Percentiles rank a stretch among this genome's conserved stretches.
Evolutionary conservation across 2,329 filamentous ascomycete genomes (phyloP).

Genomic region (Didymella keratinophila): DNA sequence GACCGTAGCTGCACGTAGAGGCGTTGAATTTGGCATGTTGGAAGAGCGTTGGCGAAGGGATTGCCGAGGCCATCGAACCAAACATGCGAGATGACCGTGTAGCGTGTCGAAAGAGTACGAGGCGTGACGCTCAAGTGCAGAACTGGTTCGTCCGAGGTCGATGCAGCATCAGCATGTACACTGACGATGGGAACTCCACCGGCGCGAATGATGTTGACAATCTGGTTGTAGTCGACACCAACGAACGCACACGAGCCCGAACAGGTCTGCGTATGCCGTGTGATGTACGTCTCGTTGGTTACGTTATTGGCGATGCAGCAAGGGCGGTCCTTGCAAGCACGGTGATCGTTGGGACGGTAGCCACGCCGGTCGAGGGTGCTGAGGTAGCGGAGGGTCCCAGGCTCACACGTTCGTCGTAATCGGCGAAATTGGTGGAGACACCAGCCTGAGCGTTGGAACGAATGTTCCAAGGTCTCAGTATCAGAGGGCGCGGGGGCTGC

Average conservation of each 20-base stretch:
- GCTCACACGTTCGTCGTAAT: not conserved
- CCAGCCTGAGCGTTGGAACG: too few species aligned
- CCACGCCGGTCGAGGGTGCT: constrained; percentile 5
- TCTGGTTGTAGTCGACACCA: constrained; percentile 2
- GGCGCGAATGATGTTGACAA: constrained; percentile 11
- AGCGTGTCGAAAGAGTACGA: constrained; percentile 7
- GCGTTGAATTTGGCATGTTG: constrained; percentile 18
- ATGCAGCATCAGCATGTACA: constrained; percentile 1
- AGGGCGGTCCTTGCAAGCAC: not conserved
- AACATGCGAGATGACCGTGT: constrained; percentile 24
- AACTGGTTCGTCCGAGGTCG: too few species aligned
- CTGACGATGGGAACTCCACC: constrained; percentile 15
- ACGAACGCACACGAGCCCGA: not conserved
- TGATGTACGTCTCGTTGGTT: too few species aligned
- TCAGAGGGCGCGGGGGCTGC: too few species aligned
- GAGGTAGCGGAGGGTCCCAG: constrained; percentile 11
- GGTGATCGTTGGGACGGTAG: constrained; percentile 11
- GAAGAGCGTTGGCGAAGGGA: constrained; percentile 19
- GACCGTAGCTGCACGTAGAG: constrained; percentile 1
- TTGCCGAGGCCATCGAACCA: constrained; percentile 25
- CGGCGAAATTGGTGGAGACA: too few species aligned
- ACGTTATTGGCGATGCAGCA: not conserved
- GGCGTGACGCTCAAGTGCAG: constrained; percentile 8
- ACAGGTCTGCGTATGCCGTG: not conserved
- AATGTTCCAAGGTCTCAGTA: too few species aligned